These are phyloP conservation scores for Plectosphaerella cucumerina DNA, from an alignment of 2,329 filamentous ascomycete genomes.

Conservation along the genomic window DNA sequence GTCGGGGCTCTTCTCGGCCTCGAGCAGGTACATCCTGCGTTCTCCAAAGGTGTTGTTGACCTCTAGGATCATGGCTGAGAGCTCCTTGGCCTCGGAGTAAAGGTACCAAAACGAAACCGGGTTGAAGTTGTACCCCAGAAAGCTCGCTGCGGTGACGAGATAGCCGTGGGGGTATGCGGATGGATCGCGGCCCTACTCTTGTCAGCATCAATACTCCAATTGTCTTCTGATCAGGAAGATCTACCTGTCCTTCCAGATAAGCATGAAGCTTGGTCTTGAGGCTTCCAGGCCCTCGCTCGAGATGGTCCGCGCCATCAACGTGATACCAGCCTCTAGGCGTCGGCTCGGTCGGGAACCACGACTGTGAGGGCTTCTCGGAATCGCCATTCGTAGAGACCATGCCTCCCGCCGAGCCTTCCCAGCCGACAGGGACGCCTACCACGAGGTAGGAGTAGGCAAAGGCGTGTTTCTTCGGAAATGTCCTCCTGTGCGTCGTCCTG, in stretches of 20 bases:
- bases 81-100: slow-evolving; percentile 52
- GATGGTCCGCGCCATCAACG: slow-evolving; percentile 56
- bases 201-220: slow-evolving; percentile 9
- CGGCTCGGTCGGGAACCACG: slow-evolving; percentile 24
- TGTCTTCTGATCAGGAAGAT: slow-evolving; percentile 8
- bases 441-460: slow-evolving; percentile 70
- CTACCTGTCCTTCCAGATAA: slow-evolving; percentile 55
- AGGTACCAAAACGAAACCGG: slow-evolving; percentile 78
- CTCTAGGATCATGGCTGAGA: slow-evolving; percentile 65
- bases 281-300: slow-evolving; percentile 47
- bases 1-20: slow-evolving; percentile 24
- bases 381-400: slow-evolving; percentile 46
- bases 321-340: slow-evolving; percentile 46
- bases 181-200: slow-evolving; percentile 50
- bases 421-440: slow-evolving; percentile 64
- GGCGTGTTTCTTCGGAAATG: slow-evolving; percentile 64
- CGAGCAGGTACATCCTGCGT: slow-evolving; percentile 60
- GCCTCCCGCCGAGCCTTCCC: slow-evolving; percentile 48
- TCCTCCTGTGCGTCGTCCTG: slow-evolving; percentile 58
- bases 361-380: slow-evolving; percentile 13
- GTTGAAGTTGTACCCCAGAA: slow-evolving; percentile 69
- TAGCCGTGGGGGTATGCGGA: slow-evolving; percentile 63
- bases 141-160: slow-evolving; percentile 64
- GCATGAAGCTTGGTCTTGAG: slow-evolving; percentile 56
- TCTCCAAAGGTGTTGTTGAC: slow-evolving; percentile 77